Evolutionary conservation across 2,329 filamentous ascomycete species (phyloP).

Genomic region (Sordariomycetes sp.): DNA sequence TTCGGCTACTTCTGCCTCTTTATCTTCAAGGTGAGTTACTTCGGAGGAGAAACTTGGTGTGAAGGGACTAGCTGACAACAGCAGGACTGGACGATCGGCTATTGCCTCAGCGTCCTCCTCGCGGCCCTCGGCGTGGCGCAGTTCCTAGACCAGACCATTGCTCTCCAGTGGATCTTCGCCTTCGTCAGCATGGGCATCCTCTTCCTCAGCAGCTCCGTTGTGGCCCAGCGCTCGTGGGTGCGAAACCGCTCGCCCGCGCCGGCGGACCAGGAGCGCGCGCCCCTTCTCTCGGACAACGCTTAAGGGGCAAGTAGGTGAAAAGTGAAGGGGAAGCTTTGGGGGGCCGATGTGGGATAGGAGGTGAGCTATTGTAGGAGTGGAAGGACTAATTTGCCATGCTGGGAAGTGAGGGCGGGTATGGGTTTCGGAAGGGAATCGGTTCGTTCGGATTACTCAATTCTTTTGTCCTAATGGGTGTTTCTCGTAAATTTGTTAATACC

Average conservation of each 20-base stretch:
- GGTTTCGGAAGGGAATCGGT: too few relatives aligned
- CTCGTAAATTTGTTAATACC: too few relatives aligned
- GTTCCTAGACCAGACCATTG: constrained; percentile 60
- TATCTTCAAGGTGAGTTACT: constrained; percentile 53
- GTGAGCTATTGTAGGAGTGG: too few relatives aligned
- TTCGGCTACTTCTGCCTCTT: constrained; percentile 70
- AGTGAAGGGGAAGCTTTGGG: too few relatives aligned
- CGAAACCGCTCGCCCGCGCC: constrained; percentile 21
- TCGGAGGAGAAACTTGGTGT: neutral
- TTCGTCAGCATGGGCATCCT: constrained; percentile 71
- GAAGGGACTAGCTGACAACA: constrained; percentile 10
- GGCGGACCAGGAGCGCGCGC: constrained; percentile 47
- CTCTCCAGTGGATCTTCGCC: constrained; percentile 88
- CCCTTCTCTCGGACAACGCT: constrained; percentile 41
- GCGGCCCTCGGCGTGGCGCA: constrained; percentile 71
- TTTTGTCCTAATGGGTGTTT: too few relatives aligned
- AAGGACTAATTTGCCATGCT: too few relatives aligned
- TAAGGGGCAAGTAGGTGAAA: neutral
- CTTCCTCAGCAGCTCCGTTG: constrained; percentile 54
- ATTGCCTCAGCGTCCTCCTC: constrained; percentile 62
- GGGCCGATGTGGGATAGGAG: too few relatives aligned
- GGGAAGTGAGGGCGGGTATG: too few relatives aligned
- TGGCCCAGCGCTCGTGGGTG: constrained; percentile 52
- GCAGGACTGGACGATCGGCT: constrained; percentile 65
- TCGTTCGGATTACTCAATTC: too few relatives aligned